Percentiles rank a stretch among this genome's conserved stretches.
Conservation (phyloP, 345 rosid genomes). For the Hypericum androsaemum region DNA sequence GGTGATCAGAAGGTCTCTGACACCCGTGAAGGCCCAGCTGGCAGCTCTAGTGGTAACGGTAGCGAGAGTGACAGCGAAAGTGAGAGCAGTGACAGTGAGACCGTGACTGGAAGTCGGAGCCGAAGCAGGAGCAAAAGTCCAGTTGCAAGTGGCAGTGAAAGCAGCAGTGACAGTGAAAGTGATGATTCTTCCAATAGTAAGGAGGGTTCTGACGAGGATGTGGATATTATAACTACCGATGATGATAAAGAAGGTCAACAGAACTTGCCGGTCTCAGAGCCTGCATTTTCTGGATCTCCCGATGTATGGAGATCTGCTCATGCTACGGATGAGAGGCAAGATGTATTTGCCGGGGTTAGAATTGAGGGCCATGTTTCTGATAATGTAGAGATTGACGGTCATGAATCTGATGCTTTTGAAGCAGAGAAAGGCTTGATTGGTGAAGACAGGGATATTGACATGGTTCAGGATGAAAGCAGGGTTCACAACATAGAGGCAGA, state of each 20-base stretch:
- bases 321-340: constrained; percentile 35
- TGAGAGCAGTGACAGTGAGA: constrained; percentile 57
- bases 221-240: constrained; percentile 79
- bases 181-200: constrained; percentile 81
- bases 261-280: constrained; percentile 36
- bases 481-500: constrained; percentile 14
- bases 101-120: constrained; percentile 46
- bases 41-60: constrained; percentile 75
- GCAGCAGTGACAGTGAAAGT: constrained; percentile 91
- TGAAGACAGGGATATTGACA: constrained; percentile 48
- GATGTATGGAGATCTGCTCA: constrained; percentile 22
- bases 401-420: constrained; percentile 34
- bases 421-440: constrained; percentile 43
- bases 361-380: constrained; percentile 34
- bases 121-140: constrained; percentile 45
- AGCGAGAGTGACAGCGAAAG: constrained; percentile 62
- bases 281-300: constrained; percentile 19
- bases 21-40: constrained; percentile 53
- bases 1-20: constrained; percentile 58
- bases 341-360: constrained; percentile 17
- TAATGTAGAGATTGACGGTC: constrained; percentile 39
- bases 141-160: constrained; percentile 50
- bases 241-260: constrained; percentile 56
- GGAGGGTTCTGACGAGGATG: constrained; percentile 88
- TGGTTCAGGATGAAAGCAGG: constrained; percentile 17